These are phyloP conservation scores for Aaosphaeria pasadenensis DNA, from an alignment of 2,329 filamentous ascomycete species.

Conservation along the genomic window DNA sequence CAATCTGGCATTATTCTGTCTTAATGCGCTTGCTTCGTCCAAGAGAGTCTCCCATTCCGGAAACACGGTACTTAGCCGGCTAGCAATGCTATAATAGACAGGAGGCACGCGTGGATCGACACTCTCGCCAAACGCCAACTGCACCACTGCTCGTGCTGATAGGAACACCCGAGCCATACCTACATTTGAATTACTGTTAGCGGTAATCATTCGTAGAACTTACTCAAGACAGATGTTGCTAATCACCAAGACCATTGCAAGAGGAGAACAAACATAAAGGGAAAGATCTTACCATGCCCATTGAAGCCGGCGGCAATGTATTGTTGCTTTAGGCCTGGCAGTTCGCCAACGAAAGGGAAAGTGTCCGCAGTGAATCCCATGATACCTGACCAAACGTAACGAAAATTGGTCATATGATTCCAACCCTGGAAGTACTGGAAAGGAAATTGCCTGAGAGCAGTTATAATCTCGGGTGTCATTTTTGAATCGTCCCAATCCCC, in stretches of 20 bases:
- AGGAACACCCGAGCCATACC: neutral
- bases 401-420: slow-evolving; percentile 15
- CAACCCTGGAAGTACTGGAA: neutral
- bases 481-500: neutral
- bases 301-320: neutral
- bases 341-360: neutral
- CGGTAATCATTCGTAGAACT: too few relatives aligned
- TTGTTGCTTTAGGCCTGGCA: neutral
- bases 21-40: too few relatives aligned
- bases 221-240: too few relatives aligned
- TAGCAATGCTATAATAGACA: neutral
- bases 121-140: neutral
- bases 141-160: neutral
- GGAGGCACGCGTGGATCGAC: neutral
- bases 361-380: neutral
- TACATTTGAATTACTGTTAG: too few relatives aligned
- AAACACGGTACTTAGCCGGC: too few relatives aligned
- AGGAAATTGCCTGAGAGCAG: neutral
- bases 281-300: slow-evolving; percentile 53
- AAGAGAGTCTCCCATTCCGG: too few relatives aligned
- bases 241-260: too few relatives aligned
- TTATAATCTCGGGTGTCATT: neutral
- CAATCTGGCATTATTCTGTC: too few relatives aligned
- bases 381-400: neutral
- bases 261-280: slow-evolving; percentile 50